phyloP scores from a whole-genome alignment of 225 moss, liverwort and hornwort species.

The Lunularia cruciata region DNA sequence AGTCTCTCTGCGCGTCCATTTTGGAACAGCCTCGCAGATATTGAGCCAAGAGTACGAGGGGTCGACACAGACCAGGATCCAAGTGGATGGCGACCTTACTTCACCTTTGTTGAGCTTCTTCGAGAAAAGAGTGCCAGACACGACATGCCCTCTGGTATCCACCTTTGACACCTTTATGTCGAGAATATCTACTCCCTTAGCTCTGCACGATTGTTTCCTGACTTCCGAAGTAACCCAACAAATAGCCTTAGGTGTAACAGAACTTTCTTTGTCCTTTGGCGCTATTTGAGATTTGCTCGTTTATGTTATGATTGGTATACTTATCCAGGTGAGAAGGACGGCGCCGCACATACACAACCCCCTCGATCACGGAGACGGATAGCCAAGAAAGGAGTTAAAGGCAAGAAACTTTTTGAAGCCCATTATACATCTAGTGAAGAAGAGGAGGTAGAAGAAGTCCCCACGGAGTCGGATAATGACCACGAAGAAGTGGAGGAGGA shows the following conservation, averaged over 20 bases:
- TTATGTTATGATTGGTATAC: neutral
- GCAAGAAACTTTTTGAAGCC: conserved; percentile 82
- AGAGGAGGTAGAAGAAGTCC: conserved; percentile 42
- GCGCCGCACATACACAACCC: conserved; percentile 32
- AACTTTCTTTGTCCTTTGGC: too few relatives aligned
- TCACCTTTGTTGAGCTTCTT: conserved; percentile 75
- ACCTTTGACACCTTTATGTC: neutral
- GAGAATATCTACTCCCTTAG: too few relatives aligned
- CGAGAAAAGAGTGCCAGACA: conserved; percentile 72
- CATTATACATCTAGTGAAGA: conserved; percentile 77
- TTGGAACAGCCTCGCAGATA: conserved; percentile 52
- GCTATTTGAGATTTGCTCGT: neutral
- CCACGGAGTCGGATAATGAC: conserved; percentile 73
- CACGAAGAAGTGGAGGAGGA: conserved; percentile 69
- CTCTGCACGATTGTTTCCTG: too few relatives aligned
- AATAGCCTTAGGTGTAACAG: too few relatives aligned
- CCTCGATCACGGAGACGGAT: conserved; percentile 52
- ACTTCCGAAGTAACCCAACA: too few relatives aligned
- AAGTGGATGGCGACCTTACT: conserved; percentile 82
- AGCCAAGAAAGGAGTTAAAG: conserved; percentile 66
- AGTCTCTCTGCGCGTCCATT: neutral
- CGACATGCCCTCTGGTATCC: conserved; percentile 64
- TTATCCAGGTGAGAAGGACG: conserved; percentile 53
- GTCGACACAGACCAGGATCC: conserved; percentile 78
- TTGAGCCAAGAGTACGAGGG: conserved; percentile 65